Percentiles rank a stretch among this genome's conserved stretches.
Conservation (phyloP, 2,329 filamentous ascomycete species). For the Delphinella strobiligena region DNA sequence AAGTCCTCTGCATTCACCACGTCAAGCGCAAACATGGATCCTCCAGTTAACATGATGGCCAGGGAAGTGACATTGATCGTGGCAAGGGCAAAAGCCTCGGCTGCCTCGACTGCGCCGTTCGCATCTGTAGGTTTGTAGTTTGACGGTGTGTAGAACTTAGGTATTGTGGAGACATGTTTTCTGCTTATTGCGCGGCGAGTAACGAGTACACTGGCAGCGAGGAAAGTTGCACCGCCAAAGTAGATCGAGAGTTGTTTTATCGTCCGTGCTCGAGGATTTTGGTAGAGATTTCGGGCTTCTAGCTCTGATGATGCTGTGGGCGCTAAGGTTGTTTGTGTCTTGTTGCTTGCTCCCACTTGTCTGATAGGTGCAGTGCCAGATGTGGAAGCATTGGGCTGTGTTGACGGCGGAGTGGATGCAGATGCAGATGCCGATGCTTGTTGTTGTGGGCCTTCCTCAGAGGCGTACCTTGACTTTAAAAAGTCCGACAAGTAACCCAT, state of each 20-base stretch:
- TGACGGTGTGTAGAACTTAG: slow-evolving; percentile 60
- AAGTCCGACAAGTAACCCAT: slow-evolving; percentile 7
- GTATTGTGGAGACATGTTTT: slow-evolving; percentile 49
- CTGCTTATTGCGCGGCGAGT: slow-evolving; percentile 50
- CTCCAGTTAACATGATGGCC: slow-evolving; percentile 62
- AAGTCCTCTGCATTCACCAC: slow-evolving; percentile 45
- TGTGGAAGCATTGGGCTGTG: slow-evolving; percentile 2
- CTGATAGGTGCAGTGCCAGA: background rate
- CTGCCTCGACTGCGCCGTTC: slow-evolving; percentile 59
- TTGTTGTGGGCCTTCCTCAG: background rate
- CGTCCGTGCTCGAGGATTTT: slow-evolving; percentile 11
- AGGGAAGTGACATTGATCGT: slow-evolving; percentile 75
- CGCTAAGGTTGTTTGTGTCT: too few relatives aligned
- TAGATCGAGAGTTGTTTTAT: slow-evolving; percentile 40
- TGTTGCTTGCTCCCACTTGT: background rate
- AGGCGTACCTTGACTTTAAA: background rate
- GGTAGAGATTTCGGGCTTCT: background rate
- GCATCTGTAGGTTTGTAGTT: slow-evolving; percentile 37
- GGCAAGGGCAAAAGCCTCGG: slow-evolving; percentile 73
- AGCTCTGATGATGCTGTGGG: background rate
- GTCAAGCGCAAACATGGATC: slow-evolving; percentile 64
- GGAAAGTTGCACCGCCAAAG: slow-evolving; percentile 62
- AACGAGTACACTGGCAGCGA: slow-evolving; percentile 58
- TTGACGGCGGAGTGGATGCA: background rate
- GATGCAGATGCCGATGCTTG: background rate